A percentile compares a stretch with the other conserved stretches of the same genome.
Evolutionary conservation across 176 grass and related monocot genomes (phyloP).

Genomic region (Zoysia japonica): DNA sequence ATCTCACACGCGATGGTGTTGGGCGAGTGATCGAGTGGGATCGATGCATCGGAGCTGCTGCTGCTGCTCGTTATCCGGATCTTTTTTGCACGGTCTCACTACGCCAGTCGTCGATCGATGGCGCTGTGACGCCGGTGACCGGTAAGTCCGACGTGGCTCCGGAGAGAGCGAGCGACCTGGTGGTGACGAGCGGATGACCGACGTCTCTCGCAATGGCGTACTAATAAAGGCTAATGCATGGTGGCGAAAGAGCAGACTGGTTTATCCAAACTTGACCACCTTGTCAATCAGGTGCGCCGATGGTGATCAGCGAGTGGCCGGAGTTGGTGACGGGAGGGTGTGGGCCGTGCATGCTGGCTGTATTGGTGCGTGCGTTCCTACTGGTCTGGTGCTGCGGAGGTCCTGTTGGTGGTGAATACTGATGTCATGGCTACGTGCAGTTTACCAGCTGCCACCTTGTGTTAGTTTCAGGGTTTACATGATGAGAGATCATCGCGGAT

Average conservation of each 20-base stretch:
- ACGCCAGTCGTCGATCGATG: neutral
- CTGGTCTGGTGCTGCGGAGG: neutral
- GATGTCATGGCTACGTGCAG: neutral
- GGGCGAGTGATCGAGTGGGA: neutral
- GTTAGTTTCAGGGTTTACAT: neutral
- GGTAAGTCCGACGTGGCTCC: neutral
- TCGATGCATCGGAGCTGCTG: neutral
- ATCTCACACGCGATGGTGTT: neutral
- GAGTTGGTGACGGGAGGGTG: conserved; percentile 8
- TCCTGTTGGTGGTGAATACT: neutral
- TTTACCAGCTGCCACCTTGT: too few species aligned
- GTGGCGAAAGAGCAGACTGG: neutral
- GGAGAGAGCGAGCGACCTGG: neutral
- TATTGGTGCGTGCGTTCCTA: neutral
- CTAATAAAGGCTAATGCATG: too few species aligned
- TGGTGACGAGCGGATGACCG: neutral
- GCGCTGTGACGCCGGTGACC: neutral
- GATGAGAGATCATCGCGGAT: too few species aligned
- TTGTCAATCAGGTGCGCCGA: neutral
- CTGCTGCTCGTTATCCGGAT: neutral
- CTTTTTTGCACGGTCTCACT: neutral
- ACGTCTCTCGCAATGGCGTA: too few species aligned
- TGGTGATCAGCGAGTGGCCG: neutral
- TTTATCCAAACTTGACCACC: neutral
- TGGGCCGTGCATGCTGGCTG: neutral